Evolutionary conservation across 768 basidiomycete species (phyloP).

Genomic region (Termitomyces sp.): DNA sequence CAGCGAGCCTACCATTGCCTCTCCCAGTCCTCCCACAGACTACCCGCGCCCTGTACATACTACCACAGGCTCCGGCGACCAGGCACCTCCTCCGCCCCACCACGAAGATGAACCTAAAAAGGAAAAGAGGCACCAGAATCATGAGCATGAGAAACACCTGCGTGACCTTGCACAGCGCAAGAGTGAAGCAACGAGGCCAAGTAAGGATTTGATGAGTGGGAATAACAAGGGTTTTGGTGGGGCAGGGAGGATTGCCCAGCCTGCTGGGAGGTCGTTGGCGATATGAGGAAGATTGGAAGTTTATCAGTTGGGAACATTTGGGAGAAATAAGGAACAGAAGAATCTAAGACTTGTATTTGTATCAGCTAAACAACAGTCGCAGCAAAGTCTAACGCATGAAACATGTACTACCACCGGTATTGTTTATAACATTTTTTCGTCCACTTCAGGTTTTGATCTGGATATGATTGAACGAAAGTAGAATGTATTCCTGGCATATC

Average conservation of each 20-base stretch:
- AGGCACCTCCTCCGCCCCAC: constrained; percentile 25
- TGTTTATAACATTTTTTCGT: background rate
- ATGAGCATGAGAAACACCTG: constrained; percentile 39
- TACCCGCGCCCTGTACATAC: constrained; percentile 51
- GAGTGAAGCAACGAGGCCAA: constrained; percentile 41
- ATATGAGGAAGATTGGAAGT: constrained; percentile 16
- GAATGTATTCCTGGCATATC: background rate
- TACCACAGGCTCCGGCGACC: constrained; percentile 18
- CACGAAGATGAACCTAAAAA: constrained; percentile 42
- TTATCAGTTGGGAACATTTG: background rate
- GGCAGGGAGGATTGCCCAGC: constrained; percentile 52
- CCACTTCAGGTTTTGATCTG: background rate
- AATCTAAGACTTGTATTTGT: constrained; percentile 7
- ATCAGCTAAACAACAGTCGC: constrained; percentile 1
- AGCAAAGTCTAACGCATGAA: background rate
- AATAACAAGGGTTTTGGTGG: constrained; percentile 35
- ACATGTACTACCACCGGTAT: background rate
- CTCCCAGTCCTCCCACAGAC: constrained; percentile 20
- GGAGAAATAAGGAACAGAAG: background rate
- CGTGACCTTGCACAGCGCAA: constrained; percentile 41
- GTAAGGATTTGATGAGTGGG: constrained; percentile 29
- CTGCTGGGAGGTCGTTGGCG: constrained; percentile 38
- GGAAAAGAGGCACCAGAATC: constrained; percentile 37
- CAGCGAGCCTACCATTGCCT: constrained; percentile 12
- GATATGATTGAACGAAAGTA: background rate